Evolutionary conservation across 2,329 filamentous ascomycete species (phyloP).

Genomic region (Claviceps cyperi): DNA sequence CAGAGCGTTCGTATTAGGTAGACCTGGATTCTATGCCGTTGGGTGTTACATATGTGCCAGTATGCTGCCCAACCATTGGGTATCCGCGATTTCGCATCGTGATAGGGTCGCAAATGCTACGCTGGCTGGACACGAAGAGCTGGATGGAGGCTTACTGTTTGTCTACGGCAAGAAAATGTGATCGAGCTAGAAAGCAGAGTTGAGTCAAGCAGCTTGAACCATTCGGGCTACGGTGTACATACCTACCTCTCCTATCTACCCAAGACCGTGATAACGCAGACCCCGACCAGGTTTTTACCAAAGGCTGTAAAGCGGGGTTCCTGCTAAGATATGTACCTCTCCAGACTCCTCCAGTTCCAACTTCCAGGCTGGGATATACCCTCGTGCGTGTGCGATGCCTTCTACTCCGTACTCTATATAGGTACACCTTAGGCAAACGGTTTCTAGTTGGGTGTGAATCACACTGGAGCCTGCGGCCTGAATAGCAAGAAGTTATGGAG

Average conservation of each 20-base stretch:
- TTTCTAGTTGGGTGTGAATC: too few species aligned
- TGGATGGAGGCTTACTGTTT: slow-evolving; percentile 2
- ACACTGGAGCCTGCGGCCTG: background rate
- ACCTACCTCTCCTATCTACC: too few species aligned
- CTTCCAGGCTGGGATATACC: too few species aligned
- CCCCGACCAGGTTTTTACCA: too few species aligned
- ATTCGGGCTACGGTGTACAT: background rate
- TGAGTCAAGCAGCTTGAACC: background rate
- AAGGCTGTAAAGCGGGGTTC: too few species aligned
- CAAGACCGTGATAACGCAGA: too few species aligned
- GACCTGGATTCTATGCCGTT: background rate
- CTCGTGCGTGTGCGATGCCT: too few species aligned
- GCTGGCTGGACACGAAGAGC: slow-evolving; percentile 2
- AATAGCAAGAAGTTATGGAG: slow-evolving; percentile 1
- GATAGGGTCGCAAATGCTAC: slow-evolving; percentile 5
- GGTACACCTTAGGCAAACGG: too few species aligned
- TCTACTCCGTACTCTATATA: too few species aligned
- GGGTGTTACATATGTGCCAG: slow-evolving; percentile 2
- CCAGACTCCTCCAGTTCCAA: too few species aligned
- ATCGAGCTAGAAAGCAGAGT: background rate
- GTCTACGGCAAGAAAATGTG: background rate
- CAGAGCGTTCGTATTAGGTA: background rate
- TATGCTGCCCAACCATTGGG: slow-evolving; percentile 6
- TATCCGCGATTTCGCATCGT: slow-evolving; percentile 4
- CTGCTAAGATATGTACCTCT: too few species aligned